Evolutionary conservation across 2,329 filamentous ascomycete genomes (phyloP), one percentile per base, ranked within the genome.

Genomic region (Conoideocrella luteorostrata): DNA sequence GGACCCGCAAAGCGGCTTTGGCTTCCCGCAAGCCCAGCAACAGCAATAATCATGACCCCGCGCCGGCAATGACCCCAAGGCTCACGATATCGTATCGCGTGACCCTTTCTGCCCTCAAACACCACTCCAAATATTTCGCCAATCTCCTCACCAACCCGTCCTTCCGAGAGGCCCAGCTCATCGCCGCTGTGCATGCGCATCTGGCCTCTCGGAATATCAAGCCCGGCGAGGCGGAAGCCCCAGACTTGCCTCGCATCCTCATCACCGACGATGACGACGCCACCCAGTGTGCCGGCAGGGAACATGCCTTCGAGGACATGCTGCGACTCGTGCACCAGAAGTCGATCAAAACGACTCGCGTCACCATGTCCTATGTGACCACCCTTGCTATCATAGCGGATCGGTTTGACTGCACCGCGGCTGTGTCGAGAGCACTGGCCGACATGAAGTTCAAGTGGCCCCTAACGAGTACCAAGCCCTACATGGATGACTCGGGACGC

Each of bases 301-400:
- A 83, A 50, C 66, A 67, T 6, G 70, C 78, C n/a, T 78, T 86
- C 50, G 74, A 73, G 39, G 85, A 88, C 57, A 77, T 89, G 52
- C 64, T 89, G 20, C 69, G 74, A 15, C 76, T 86, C 15, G 65
- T 88, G 15, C 85, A 89, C 57, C 72, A 72, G 18, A 65, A 65
- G 29, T 63, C 58, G n/a, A 59, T 60, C n/a, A 66, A 64, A 39
- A 61, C 66, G 2, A 42, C 54, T 4, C 52, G 51, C 20, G 68
- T 74, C 17, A 75, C 74, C 13, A 72, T 86, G 50, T 64, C 75
- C 6, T 84, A 84, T 50, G 68, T 86, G 10, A 77, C 80, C 12
- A 84, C 82, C 2, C 66, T 89, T 32, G 79, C 82, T 32, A 74
- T 88, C 41, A 74, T 87, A 44, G 83, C 84, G 9, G 86, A 89